These are phyloP conservation scores for Diddensiella caesifluorescens DNA, from an alignment of 805 yeast genomes.

Conservation along the genomic window DNA sequence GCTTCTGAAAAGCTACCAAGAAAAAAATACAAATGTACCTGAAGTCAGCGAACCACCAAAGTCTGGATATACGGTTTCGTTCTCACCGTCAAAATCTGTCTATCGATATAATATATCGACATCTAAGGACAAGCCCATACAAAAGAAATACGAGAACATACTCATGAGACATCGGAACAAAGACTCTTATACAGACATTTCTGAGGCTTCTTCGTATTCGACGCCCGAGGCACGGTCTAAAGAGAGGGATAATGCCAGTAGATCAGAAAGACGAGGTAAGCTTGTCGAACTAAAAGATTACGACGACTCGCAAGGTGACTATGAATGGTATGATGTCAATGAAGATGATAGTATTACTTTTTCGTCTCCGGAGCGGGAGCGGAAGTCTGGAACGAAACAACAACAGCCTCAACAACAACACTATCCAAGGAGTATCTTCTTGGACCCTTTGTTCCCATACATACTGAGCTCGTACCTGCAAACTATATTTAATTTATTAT, in stretches of 20 bases:
- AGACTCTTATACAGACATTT: too few species aligned
- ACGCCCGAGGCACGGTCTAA: too few species aligned
- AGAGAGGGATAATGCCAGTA: neutral
- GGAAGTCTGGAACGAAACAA: neutral
- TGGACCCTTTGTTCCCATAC: conserved; percentile 40
- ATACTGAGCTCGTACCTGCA: conserved; percentile 60
- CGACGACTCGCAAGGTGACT: neutral
- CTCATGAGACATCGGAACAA: too few species aligned
- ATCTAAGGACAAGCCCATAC: too few species aligned
- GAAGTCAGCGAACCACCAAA: neutral
- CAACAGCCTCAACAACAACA: neutral
- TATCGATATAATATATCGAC: too few species aligned
- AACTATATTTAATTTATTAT: conserved; percentile 49
- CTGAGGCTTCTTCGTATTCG: too few species aligned
- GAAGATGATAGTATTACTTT: neutral
- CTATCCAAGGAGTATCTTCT: conserved; percentile 3
- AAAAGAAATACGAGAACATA: too few species aligned
- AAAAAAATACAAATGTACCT: too few species aligned
- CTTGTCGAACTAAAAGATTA: neutral
- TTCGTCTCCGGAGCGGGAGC: neutral
- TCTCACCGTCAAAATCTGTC: too few species aligned
- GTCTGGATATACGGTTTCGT: conserved; percentile 4
- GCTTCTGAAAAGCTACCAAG: too few species aligned
- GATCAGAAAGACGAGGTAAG: neutral
- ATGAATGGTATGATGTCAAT: conserved; percentile 2